Conservation (phyloP, 768 basidiomycete genomes). For the Thelephora aurantiotincta region DNA sequence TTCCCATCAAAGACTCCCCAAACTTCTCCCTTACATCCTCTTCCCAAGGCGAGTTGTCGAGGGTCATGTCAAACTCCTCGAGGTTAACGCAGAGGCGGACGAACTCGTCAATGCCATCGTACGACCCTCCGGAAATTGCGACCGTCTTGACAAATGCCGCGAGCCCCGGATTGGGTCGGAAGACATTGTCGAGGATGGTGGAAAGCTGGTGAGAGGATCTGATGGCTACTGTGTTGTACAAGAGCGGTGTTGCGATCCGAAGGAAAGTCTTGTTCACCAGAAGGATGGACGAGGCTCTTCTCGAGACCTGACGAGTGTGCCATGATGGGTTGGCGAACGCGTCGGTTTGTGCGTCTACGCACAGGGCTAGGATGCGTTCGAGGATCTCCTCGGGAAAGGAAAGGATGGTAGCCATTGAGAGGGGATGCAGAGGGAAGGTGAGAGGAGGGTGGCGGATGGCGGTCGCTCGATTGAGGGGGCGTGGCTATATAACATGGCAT, state of each 20-base stretch:
- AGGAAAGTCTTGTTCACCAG: conserved; percentile 37
- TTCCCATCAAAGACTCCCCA: conserved; percentile 24
- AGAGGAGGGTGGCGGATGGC: neutral
- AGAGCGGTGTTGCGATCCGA: conserved; percentile 42
- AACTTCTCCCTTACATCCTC: conserved; percentile 13
- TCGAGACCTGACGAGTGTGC: conserved; percentile 5
- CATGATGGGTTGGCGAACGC: conserved; percentile 12
- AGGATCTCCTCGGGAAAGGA: conserved; percentile 30
- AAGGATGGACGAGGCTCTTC: conserved; percentile 14
- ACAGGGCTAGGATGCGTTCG: conserved; percentile 27
- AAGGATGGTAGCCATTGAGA: neutral
- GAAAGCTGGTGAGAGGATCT: conserved; percentile 23
- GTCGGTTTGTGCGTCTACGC: conserved; percentile 12
- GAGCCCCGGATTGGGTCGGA: conserved; percentile 23
- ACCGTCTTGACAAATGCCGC: conserved; percentile 27
- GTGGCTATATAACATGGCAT: conserved; percentile 5
- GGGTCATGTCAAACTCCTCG: conserved; percentile 27
- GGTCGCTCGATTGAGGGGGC: neutral
- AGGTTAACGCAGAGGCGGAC: conserved; percentile 16
- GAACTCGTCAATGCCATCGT: conserved; percentile 24
- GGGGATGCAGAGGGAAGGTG: neutral
- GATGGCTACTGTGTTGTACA: conserved; percentile 39
- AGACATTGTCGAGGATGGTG: conserved; percentile 20
- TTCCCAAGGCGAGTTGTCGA: conserved; percentile 11
- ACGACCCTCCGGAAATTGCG: conserved; percentile 24